phyloP scores from a whole-genome alignment of 208 protist species.

The Leishmania guyanensis region DNA sequence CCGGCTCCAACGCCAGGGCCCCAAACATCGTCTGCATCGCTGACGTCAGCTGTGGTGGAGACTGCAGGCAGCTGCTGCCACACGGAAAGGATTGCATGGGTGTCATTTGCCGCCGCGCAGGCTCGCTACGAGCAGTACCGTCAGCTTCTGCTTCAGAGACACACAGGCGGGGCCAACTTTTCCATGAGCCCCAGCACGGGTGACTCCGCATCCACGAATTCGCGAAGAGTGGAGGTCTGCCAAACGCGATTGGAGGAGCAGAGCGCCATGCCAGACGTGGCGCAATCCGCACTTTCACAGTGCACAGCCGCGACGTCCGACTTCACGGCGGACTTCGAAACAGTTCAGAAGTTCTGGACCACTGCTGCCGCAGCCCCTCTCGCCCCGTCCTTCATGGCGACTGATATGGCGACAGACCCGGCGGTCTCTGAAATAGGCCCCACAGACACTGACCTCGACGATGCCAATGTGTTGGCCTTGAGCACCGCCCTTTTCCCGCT shows the following conservation, averaged over 20 bases:
- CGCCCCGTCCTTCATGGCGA: background rate
- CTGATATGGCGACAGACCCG: background rate
- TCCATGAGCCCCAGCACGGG: background rate
- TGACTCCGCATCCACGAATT: background rate
- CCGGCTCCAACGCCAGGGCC: background rate
- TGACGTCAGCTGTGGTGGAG: background rate
- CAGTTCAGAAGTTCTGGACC: background rate
- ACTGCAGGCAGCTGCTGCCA: background rate
- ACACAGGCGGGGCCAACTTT: background rate
- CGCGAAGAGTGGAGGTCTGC: background rate
- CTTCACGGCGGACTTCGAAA: background rate
- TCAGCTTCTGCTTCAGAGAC: background rate
- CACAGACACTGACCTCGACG: background rate
- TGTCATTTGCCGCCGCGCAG: slow-evolving; percentile 17
- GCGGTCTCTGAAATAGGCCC: background rate
- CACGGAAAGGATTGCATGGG: background rate
- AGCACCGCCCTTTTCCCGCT: background rate
- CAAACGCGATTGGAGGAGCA: background rate
- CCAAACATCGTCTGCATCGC: background rate
- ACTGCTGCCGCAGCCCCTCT: background rate
- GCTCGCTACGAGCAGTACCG: slow-evolving; percentile 23
- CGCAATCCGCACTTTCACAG: background rate
- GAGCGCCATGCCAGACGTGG: background rate
- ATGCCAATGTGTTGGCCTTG: background rate
- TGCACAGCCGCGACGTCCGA: background rate